Conservation (phyloP, 2,329 filamentous ascomycete genomes). For the Microsporum ferrugineum region DNA sequence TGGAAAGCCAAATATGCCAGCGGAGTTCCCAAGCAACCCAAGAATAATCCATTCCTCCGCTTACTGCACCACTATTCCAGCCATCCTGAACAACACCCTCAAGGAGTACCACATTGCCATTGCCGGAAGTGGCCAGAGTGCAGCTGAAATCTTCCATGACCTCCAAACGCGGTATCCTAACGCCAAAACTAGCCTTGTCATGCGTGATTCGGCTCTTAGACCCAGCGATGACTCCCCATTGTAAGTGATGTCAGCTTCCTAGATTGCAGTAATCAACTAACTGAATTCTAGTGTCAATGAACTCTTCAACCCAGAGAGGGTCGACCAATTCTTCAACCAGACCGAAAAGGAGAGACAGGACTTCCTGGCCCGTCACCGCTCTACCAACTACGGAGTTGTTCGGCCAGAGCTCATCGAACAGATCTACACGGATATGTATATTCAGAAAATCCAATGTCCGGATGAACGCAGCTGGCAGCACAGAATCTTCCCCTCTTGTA, state of each 20-base stretch:
- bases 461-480: constrained; percentile 70
- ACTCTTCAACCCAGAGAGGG: constrained; percentile 81
- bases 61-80: constrained; percentile 48
- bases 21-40: constrained; percentile 56
- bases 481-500: constrained; percentile 60
- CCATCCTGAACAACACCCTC: constrained; percentile 28
- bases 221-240: constrained; percentile 95
- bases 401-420: constrained; percentile 80
- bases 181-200: constrained; percentile 63
- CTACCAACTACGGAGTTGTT: constrained; percentile 91
- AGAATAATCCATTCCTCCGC: constrained; percentile 80
- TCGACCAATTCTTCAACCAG: constrained; percentile 63
- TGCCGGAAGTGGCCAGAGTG: constrained; percentile 79
- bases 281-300: constrained; percentile 62
- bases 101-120: constrained; percentile 64
- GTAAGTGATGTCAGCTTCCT: constrained; percentile 43
- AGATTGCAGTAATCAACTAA: constrained; percentile 4
- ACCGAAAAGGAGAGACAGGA: constrained; percentile 47
- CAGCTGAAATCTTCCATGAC: constrained; percentile 91
- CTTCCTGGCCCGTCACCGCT: constrained; percentile 55
- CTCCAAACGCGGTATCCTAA: constrained; percentile 74
- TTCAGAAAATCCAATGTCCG: constrained; percentile 60
- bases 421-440: constrained; percentile 77
- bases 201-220: constrained; percentile 69
- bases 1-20: constrained; percentile 59